Evolutionary conservation across 73 alveolate genomes (phyloP).

Genomic region (Tetrahymena thermophila): DNA sequence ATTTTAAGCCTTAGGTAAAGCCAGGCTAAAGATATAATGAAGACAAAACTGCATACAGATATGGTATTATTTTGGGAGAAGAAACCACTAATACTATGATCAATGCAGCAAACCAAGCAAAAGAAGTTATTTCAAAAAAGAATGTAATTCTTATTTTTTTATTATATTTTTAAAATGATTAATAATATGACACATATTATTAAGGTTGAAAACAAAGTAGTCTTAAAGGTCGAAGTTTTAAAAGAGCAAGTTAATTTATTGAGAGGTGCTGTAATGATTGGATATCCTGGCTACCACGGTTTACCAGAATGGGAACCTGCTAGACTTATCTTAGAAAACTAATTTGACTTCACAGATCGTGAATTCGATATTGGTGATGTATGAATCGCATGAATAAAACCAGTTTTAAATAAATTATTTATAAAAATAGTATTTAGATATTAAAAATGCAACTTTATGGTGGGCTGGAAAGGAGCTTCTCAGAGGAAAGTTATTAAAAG

Average conservation of each 20-base stretch:
- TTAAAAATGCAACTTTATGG: constrained; percentile 73
- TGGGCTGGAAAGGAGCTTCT: constrained; percentile 91
- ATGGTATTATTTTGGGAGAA: constrained; percentile 63
- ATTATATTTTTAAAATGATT: neutral
- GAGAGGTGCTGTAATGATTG: constrained; percentile 92
- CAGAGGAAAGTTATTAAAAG: constrained; percentile 72
- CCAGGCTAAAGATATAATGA: constrained; percentile 57
- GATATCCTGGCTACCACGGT: constrained; percentile 95
- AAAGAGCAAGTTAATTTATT: constrained; percentile 64
- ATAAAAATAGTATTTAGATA: constrained; percentile 16
- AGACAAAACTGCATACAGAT: constrained; percentile 42
- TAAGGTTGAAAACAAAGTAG: constrained; percentile 65
- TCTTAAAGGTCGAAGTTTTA: constrained; percentile 48
- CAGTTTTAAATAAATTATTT: neutral
- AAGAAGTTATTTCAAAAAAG: constrained; percentile 66
- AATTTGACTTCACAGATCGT: constrained; percentile 62
- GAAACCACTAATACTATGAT: constrained; percentile 74
- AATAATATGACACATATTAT: neutral
- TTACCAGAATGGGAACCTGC: constrained; percentile 96
- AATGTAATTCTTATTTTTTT: neutral
- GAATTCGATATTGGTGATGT: constrained; percentile 53
- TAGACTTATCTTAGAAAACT: constrained; percentile 75
- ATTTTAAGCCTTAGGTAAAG: constrained; percentile 66
- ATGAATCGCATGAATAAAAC: neutral
- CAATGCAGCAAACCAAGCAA: constrained; percentile 74